Conservation (phyloP, 805 yeast species). For the Hemisphaericaspora nanyangensis region DNA sequence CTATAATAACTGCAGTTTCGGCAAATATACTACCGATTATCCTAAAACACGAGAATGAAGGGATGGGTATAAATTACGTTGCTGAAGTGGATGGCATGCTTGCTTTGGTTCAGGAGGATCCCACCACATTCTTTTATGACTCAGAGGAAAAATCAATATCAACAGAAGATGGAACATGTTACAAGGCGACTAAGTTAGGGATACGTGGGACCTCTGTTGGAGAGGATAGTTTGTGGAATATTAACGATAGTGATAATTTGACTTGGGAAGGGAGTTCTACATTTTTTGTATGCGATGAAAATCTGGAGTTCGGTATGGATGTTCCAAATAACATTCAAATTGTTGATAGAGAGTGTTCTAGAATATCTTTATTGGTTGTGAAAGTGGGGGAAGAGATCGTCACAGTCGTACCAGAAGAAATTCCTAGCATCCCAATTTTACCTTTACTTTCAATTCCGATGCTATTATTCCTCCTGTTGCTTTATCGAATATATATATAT, state of each 20-base stretch:
- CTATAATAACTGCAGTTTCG: no score
- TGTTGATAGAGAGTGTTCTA: not conserved
- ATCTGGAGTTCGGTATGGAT: no score
- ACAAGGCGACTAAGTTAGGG: not conserved
- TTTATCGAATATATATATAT: no score
- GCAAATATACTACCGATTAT: not conserved
- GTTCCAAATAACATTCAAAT: not conserved
- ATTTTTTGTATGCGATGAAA: not conserved
- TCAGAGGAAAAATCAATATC: not conserved
- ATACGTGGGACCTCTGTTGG: not conserved
- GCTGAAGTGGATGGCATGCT: not conserved
- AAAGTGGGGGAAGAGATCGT: no score
- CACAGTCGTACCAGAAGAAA: no score
- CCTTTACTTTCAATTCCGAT: no score
- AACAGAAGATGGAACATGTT: not conserved
- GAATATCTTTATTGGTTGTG: not conserved
- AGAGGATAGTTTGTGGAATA: not conserved
- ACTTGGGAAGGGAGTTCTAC: not conserved
- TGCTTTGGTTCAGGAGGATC: not conserved
- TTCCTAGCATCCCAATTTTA: no score
- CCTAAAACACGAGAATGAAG: not conserved
- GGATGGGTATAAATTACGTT: not conserved
- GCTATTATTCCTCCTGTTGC: no score
- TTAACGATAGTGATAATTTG: not conserved
- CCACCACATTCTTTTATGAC: not conserved